Evolutionary conservation across 768 basidiomycete genomes (phyloP), one percentile per base, ranked within the genome.

Genomic region (Chalciporus sphaerocephalus): DNA sequence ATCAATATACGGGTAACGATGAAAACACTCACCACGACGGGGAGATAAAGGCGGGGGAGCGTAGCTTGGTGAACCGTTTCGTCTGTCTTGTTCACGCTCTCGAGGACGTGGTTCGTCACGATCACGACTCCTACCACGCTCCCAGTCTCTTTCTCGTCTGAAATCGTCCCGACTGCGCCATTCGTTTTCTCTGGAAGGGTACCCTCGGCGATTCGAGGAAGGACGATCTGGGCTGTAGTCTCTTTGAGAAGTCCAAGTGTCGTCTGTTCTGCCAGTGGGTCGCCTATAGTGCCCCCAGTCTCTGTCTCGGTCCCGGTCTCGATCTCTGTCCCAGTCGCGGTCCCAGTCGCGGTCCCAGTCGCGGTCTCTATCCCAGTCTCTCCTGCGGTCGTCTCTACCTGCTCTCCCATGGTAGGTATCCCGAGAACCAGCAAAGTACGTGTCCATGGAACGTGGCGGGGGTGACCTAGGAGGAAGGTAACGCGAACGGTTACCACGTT

Each of bases 261-360:
- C 45, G 27, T 47, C 49, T 33, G 6, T 23, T 24, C 53, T 46
- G 20, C 34, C 20, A 7, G 17, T 12, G 6, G 30, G 46, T 43
- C 59, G 51, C 42, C 48, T 46, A 41, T 58, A 49, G 51, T 52
- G 42, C 30, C 45, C 51, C 3, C 53, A 30, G 28, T 60, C 61
- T 42, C 56, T 10, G 8, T 44, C 46, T 3, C 48, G 37, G 13
- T 51, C 55, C 10, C 48, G 38, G 9, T 61, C 55, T n/a, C 47
- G 50, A 4, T 61, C 55, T 11, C 62, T 44, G 5, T 58, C 60
- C 7, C 45, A 23, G 16, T 52, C 51, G 5, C 57, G 36, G 15
- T 64, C 64, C 1, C 47, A 41, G 17, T 55, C 57, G 47, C 57
- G 45, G n/a, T 64, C 60, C 15, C 27, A n/a, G n/a, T n/a, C 51